Evolutionary conservation across 1,139 yeast genomes (phyloP), one percentile per base, ranked within the genome.

Genomic region (Hansenula lynferdii): DNA sequence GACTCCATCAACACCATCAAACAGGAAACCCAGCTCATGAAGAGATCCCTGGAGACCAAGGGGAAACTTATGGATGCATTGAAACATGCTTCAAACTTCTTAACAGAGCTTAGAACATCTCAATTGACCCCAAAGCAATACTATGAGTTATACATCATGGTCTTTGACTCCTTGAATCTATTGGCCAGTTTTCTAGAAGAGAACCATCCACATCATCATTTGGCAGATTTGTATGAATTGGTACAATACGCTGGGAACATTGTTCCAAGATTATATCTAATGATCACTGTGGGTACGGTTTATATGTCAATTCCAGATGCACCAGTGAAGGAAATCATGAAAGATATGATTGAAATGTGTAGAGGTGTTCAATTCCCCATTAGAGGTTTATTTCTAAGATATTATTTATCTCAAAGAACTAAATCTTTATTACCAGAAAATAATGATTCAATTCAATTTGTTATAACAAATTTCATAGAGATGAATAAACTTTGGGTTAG

Each of bases 401-500:
- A 92, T 64, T 92, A 87, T 58, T 67, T 92, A 34, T 80, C 92
- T 6, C 97, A 92, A 58, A 70, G 90, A 45, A 83, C 89, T 16
- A 84, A 89, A 51, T 83, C 80, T 51, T 65, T 84, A 42, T 62
- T 85, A 38, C 87, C 90, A 3, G 58, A 50, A 46, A 60, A 22
- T 57, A 47, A 45, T 12, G 57, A 51, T 18, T 51, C 28, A 63
- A 82, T 61, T 71, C 92, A 31, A 75, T 90, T 90, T 54, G 75
- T 90, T 33, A 73, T 87, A 41, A 77, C 85, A 24, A 94, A 92
- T 58, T 94, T 92, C 60, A 81, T 90, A 44, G 98, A 92, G 58
- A 92, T 92, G 98, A 92, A 94, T 65, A 92, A 94, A 60, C 69
- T 92, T 36, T 92, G 98, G 98, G 97, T 94, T 2, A 72, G 98